A percentile compares a stretch with the other conserved stretches of the same genome.
phyloP scores from a whole-genome alignment of 2,329 filamentous ascomycete species.

The Triangularia setosa region DNA sequence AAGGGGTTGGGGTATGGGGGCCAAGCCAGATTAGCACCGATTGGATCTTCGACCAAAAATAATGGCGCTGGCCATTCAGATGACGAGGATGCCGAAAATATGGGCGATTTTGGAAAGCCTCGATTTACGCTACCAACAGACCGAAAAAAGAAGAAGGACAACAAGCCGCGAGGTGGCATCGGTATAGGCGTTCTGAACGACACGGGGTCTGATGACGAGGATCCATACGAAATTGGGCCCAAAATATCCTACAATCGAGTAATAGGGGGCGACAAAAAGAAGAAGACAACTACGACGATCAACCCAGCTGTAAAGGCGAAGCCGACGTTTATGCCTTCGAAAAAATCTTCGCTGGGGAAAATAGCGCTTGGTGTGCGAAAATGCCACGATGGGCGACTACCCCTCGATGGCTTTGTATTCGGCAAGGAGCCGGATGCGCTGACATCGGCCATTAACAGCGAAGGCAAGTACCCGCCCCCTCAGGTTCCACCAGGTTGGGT shows the following conservation, averaged over 20 bases:
- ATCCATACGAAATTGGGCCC: constrained; percentile 88
- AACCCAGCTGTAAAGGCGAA: constrained; percentile 64
- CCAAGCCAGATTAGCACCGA: constrained; percentile 48
- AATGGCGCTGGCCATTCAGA: constrained; percentile 38
- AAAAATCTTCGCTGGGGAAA: constrained; percentile 46
- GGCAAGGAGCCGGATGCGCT: constrained; percentile 50
- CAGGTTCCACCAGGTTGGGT: constrained; percentile 71
- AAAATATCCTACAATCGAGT: constrained; percentile 81
- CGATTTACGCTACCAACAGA: constrained; percentile 20
- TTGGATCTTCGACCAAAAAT: constrained; percentile 27
- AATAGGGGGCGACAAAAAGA: constrained; percentile 78
- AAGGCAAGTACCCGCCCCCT: constrained; percentile 58
- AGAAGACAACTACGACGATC: constrained; percentile 53
- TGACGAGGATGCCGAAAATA: constrained; percentile 33
- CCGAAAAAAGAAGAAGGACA: constrained; percentile 50
- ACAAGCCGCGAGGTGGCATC: constrained; percentile 60
- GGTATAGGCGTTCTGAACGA: constrained; percentile 89
- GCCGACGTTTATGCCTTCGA: constrained; percentile 68
- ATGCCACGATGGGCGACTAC: constrained; percentile 79
- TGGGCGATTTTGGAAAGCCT: constrained; percentile 28
- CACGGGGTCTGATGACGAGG: constrained; percentile 90
- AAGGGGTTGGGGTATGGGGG: constrained; percentile 67
- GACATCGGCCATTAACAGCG: constrained; percentile 40
- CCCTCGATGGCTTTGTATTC: constrained; percentile 76
- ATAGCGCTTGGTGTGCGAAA: constrained; percentile 53